Base-by-base conservation (phyloP, 2,329 filamentous ascomycete genomes). In the Aspergillus pseudoviridinutans region DNA sequence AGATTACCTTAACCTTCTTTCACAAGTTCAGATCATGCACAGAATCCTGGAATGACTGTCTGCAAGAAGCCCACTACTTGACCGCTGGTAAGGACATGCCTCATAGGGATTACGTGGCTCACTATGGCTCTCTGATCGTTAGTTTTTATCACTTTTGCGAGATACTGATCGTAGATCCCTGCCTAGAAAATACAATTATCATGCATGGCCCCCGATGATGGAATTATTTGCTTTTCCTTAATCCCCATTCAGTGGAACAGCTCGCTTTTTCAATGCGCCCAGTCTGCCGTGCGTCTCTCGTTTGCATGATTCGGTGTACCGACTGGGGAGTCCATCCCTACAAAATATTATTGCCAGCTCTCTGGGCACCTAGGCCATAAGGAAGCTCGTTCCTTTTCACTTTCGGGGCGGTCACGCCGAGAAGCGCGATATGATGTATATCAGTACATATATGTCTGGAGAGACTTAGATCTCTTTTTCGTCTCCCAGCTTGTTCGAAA, bases 211-310 rank as follows among this genome's bases (percentile, higher is more conserved):
- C 7, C 56, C 53, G 54, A 56, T 51, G 53, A 49, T 56, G 56
- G 53, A 55, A 32, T 14, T 47, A 9, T 49, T 51, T 57, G 38
- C 50, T 49, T 57, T 57, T 56, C 49, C 41, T 49, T 28, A 38
- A 57, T 22, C 42, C 29, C 49, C 46, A 50, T 29, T 50, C 54
- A 53, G 60, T 64, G 61, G 63, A 58, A 47, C 56, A 44, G 42
- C 60, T 55, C 56, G 56, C 63, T 46, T 52, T 55, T 59, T 58
- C 52, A 53, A 58, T 64, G 60, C 60, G 51, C 49, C 44, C 53
- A 61, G 61, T 64, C 58, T 54, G 60, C 49, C 60, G 55, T 54
- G 44, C 49, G 50, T 32, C 42, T 51, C 50, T 49, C 41, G 35
- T 59, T 53, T 47, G 35, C 47, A 51, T 25, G 24, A 22, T 47